phyloP scores from a whole-genome alignment of 179 eudicot genomes.

The Patellifolia procumbens region DNA sequence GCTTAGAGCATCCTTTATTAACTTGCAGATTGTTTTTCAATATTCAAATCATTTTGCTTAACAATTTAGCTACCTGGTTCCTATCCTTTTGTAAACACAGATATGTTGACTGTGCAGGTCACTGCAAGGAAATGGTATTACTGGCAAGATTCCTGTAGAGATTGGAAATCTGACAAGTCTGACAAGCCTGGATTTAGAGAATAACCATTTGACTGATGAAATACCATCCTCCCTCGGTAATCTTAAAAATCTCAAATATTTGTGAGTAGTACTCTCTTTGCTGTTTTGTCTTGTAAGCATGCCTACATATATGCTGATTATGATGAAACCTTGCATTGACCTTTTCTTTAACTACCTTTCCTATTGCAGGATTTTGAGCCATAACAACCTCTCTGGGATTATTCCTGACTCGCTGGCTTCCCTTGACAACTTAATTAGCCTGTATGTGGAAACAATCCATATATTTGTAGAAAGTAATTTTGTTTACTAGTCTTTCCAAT shows the following conservation, averaged over 20 bases:
- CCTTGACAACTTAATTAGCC: conserved; percentile 59
- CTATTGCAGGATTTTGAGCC: conserved; percentile 63
- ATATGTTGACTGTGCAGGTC: conserved; percentile 44
- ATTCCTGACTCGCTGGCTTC: conserved; percentile 74
- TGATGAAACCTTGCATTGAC: conserved; percentile 9
- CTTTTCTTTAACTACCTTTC: conserved; percentile 16
- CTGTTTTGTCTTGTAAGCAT: not conserved
- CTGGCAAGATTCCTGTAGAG: conserved; percentile 75
- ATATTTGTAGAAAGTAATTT: no score
- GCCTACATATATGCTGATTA: not conserved
- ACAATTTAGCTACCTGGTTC: not conserved
- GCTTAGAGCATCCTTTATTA: not conserved
- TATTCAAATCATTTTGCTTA: conserved; percentile 3
- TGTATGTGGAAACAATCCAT: conserved; percentile 61
- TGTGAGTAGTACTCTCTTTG: conserved; percentile 59
- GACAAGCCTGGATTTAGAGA: conserved; percentile 75
- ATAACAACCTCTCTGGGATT: conserved; percentile 72
- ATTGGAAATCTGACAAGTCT: conserved; percentile 76
- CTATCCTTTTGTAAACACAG: not conserved
- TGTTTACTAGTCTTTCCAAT: not conserved
- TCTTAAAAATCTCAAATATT: conserved; percentile 68
- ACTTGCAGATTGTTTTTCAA: not conserved
- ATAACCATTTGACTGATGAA: conserved; percentile 73
- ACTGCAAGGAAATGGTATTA: conserved; percentile 75
- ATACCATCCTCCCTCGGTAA: conserved; percentile 90